phyloP scores from a whole-genome alignment of 139 green algal genomes.

The Auxenochlorella pyrenoidosa region DNA sequence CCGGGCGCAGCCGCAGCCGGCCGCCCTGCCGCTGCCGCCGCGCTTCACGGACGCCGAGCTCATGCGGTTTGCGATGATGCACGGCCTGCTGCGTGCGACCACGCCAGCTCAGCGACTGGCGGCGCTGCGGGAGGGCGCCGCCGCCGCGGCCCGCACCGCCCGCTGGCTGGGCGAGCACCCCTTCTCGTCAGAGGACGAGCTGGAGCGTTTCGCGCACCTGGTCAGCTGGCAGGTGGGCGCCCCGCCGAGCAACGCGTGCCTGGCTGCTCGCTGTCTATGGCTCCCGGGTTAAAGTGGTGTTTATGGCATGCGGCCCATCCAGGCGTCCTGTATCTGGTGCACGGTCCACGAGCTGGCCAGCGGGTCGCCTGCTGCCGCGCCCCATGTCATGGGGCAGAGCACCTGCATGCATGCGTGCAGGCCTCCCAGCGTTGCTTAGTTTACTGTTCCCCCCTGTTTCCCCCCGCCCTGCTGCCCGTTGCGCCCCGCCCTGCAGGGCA shows the following conservation, averaged over 20 bases:
- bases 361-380: too few relatives aligned
- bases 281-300: too few relatives aligned
- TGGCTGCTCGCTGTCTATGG: too few relatives aligned
- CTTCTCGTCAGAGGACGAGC: slow-evolving; percentile 17
- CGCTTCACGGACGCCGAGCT: slow-evolving; percentile 46
- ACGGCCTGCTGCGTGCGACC: slow-evolving; percentile 35
- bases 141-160: slow-evolving; percentile 9
- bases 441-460: background rate
- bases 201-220: slow-evolving; percentile 30
- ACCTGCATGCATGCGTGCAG: background rate
- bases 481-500: background rate
- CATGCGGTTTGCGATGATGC: slow-evolving; percentile 38
- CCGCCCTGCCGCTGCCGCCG: background rate
- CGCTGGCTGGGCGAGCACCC: slow-evolving; percentile 30
- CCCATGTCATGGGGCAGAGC: too few relatives aligned
- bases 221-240: slow-evolving; percentile 29
- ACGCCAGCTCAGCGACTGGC: background rate
- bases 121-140: slow-evolving; percentile 23
- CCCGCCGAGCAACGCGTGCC: too few relatives aligned
- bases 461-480: background rate
- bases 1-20: background rate
- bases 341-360: too few relatives aligned
- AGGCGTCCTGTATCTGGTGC: too few relatives aligned
- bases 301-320: too few relatives aligned
- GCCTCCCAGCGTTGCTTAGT: background rate